A percentile compares a stretch with the other conserved stretches of the same genome.
Evolutionary conservation across 257 asterid genomes (phyloP).

Genomic region (Nicotiana benthamiana): DNA sequence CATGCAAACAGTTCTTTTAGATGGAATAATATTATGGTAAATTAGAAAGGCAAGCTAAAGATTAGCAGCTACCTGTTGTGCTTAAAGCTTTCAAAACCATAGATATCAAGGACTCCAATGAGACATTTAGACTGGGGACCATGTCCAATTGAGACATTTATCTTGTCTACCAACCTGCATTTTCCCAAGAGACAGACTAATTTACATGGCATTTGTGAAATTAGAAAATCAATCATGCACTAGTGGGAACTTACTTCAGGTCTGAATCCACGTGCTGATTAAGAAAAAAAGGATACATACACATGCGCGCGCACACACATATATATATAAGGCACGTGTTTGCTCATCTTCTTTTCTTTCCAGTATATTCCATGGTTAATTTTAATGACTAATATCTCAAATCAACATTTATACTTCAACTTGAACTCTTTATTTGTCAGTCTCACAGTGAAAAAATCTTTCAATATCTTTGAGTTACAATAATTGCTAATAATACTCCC

Average conservation of each 20-base stretch:
- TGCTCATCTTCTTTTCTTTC: not conserved
- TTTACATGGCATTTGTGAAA: slow-evolving; percentile 6
- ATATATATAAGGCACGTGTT: not conserved
- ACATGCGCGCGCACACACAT: not conserved
- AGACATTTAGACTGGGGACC: slow-evolving; percentile 62
- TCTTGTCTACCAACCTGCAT: slow-evolving; percentile 91
- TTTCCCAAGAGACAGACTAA: slow-evolving; percentile 10
- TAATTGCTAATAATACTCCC: not conserved
- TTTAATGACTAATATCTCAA: not conserved
- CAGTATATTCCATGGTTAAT: not conserved
- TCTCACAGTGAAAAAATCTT: not conserved
- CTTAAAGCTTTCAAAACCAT: slow-evolving; percentile 97
- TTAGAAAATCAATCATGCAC: not conserved
- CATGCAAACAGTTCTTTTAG: not conserved
- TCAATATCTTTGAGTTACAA: not conserved
- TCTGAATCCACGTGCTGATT: not conserved
- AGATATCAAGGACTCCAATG: slow-evolving; percentile 93
- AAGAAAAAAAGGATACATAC: not conserved
- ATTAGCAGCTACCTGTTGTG: slow-evolving; percentile 58
- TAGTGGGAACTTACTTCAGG: not conserved
- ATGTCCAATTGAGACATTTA: slow-evolving; percentile 88
- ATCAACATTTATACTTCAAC: not conserved
- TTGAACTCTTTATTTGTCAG: not conserved
- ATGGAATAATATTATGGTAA: not conserved
- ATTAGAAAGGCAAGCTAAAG: not conserved